Percentiles rank a stretch among this genome's conserved stretches.
Conservation (phyloP, 441 rosid species). For the Sinapis alba region DNA sequence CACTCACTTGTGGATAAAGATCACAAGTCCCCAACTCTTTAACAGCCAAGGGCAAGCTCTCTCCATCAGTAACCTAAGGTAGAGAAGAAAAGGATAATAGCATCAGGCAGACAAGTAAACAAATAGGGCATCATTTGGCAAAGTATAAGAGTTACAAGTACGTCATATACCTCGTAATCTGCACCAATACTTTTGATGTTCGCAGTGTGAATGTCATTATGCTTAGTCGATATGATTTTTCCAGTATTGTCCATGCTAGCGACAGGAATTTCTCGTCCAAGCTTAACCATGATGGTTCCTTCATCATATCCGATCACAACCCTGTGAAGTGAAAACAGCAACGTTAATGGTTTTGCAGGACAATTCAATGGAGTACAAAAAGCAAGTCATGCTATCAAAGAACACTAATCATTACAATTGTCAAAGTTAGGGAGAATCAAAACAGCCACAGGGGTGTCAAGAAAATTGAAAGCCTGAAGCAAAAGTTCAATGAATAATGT, state of each 20-base stretch:
- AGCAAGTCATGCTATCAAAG: conserved; percentile 4
- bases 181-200: conserved; percentile 97
- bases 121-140: conserved; percentile 7
- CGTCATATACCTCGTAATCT: conserved; percentile 75
- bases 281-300: no score
- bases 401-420: not conserved
- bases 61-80: conserved; percentile 87
- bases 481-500: no score
- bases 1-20: no score
- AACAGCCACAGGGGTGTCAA: not conserved
- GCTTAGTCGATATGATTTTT: conserved; percentile 98
- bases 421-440: not conserved
- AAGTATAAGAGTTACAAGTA: not conserved
- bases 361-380: not conserved
- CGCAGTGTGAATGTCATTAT: conserved; percentile 97
- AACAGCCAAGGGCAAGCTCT: conserved; percentile 90
- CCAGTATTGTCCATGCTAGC: no score
- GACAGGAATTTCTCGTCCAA: no score
- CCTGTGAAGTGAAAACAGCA: conserved; percentile 16
- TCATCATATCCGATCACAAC: no score
- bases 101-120: conserved; percentile 18
- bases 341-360: conserved; percentile 3
- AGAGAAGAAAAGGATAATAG: conserved; percentile 24
- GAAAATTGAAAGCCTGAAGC: no score
- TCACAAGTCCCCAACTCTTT: conserved; percentile 97